Percentiles rank a stretch among this genome's conserved stretches.
Evolutionary conservation across 192 early-diverging fungal genomes (phyloP).

Genomic region (Bifiguratus adelaidae): DNA sequence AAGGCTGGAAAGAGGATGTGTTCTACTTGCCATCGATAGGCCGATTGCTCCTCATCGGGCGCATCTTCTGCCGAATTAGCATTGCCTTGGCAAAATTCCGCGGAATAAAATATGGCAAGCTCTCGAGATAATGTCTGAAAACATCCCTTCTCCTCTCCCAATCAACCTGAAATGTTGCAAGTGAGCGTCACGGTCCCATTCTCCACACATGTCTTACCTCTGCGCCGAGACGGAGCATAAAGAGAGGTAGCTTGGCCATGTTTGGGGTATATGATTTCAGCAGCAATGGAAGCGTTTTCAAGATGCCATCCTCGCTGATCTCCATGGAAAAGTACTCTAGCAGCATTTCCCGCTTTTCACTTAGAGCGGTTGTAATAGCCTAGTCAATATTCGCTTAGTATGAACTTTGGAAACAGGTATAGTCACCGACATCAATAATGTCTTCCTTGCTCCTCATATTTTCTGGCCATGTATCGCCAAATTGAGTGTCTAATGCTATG

Average conservation of each 20-base stretch:
- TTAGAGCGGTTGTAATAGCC: slow-evolving; percentile 34
- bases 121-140: slow-evolving; percentile 64
- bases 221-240: slow-evolving; percentile 68
- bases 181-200: not conserved
- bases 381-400: slow-evolving; percentile 6
- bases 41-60: slow-evolving; percentile 6
- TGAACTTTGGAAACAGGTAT: not conserved
- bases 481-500: slow-evolving; percentile 54
- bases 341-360: slow-evolving; percentile 65
- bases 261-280: slow-evolving; percentile 73
- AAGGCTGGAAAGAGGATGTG: slow-evolving; percentile 78
- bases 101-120: slow-evolving; percentile 52
- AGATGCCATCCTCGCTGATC: slow-evolving; percentile 48
- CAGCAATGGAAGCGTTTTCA: slow-evolving; percentile 70
- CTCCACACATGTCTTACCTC: slow-evolving; percentile 30
- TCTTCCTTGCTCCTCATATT: slow-evolving; percentile 39
- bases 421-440: slow-evolving; percentile 47
- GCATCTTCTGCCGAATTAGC: slow-evolving; percentile 8
- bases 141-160: slow-evolving; percentile 82
- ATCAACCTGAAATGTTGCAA: slow-evolving; percentile 41
- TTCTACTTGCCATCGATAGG: slow-evolving; percentile 55
- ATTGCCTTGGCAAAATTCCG: slow-evolving; percentile 21
- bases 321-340: slow-evolving; percentile 80
- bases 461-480: slow-evolving; percentile 26
- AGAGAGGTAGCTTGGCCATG: slow-evolving; percentile 75